Conservation (phyloP, 805 yeast genomes). For the Candida endomychidarum region DNA sequence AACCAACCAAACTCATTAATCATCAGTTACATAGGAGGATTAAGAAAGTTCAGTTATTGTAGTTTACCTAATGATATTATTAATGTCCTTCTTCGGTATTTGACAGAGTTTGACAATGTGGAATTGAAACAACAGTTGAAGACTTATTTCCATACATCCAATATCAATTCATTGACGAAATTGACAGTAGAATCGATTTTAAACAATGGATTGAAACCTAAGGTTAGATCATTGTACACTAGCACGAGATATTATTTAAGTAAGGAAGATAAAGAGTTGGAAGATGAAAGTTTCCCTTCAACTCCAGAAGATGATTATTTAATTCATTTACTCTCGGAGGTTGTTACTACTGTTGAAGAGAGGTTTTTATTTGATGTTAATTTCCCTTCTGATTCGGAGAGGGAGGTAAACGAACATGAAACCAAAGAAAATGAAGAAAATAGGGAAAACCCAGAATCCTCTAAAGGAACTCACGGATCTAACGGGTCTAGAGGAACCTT, state of each 20-base stretch:
- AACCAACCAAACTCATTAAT: slow-evolving; percentile 28
- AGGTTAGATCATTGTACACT: slow-evolving; percentile 27
- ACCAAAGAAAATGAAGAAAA: no score
- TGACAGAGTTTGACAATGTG: slow-evolving; percentile 18
- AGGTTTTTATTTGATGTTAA: slow-evolving; percentile 1
- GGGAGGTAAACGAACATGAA: no score
- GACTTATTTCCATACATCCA: slow-evolving; percentile 19
- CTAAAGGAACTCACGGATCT: no score
- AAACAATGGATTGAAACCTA: slow-evolving; percentile 27
- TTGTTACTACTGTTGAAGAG: neutral
- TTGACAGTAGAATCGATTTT: slow-evolving; percentile 30
- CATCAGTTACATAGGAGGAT: slow-evolving; percentile 40
- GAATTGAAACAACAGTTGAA: slow-evolving; percentile 15
- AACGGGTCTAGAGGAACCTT: no score
- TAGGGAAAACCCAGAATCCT: no score
- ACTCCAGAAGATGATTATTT: slow-evolving; percentile 6
- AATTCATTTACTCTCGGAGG: slow-evolving; percentile 1
- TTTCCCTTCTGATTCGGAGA: no score
- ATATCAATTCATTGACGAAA: slow-evolving; percentile 24
- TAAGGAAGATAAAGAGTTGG: slow-evolving; percentile 14
- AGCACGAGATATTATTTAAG: slow-evolving; percentile 32
- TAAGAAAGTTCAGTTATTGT: slow-evolving; percentile 41
- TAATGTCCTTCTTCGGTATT: slow-evolving; percentile 22
- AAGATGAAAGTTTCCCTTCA: slow-evolving; percentile 6
- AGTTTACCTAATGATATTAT: slow-evolving; percentile 32